A percentile compares a stretch with the other conserved stretches of the same genome.
Evolutionary conservation across 306 rosid genomes (phyloP).

Genomic region (Fagus crenata): DNA sequence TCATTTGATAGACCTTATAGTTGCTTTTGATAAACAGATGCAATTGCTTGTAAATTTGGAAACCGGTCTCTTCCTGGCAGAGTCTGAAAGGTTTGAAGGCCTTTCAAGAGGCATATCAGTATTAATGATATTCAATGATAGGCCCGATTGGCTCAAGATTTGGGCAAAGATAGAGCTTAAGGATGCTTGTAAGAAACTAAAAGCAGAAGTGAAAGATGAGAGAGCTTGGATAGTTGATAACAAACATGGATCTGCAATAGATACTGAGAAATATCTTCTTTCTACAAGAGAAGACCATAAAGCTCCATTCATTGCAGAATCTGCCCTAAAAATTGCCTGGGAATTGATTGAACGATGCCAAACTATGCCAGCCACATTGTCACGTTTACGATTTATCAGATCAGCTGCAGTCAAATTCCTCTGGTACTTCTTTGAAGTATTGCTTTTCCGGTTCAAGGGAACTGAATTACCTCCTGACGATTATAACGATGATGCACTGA

Average conservation of each 20-base stretch:
- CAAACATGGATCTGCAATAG: slow-evolving; percentile 31
- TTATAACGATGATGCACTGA: slow-evolving; percentile 40
- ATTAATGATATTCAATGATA: slow-evolving; percentile 53
- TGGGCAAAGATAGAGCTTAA: slow-evolving; percentile 81
- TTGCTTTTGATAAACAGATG: slow-evolving; percentile 60
- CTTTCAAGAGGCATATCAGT: slow-evolving; percentile 48
- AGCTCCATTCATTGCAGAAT: slow-evolving; percentile 62
- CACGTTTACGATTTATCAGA: slow-evolving; percentile 50
- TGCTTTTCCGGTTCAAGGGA: slow-evolving; percentile 52
- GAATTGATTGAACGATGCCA: slow-evolving; percentile 61
- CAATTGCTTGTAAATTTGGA: slow-evolving; percentile 57
- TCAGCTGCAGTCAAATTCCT: slow-evolving; percentile 63
- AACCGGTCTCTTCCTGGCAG: slow-evolving; percentile 40
- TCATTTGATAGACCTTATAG: slow-evolving; percentile 57
- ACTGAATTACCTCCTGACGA: slow-evolving; percentile 40
- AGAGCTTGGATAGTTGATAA: slow-evolving; percentile 48
- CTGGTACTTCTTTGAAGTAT: slow-evolving; percentile 66
- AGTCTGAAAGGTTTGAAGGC: slow-evolving; percentile 49
- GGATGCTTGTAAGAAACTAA: slow-evolving; percentile 64
- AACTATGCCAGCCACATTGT: slow-evolving; percentile 53
- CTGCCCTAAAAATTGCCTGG: slow-evolving; percentile 57
- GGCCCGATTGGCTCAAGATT: slow-evolving; percentile 70
- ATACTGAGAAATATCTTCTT: slow-evolving; percentile 33
- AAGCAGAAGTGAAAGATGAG: slow-evolving; percentile 54
- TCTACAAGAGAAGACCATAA: slow-evolving; percentile 53